phyloP scores from a whole-genome alignment of 305 asterid species.

The Fraxinus floribunda region DNA sequence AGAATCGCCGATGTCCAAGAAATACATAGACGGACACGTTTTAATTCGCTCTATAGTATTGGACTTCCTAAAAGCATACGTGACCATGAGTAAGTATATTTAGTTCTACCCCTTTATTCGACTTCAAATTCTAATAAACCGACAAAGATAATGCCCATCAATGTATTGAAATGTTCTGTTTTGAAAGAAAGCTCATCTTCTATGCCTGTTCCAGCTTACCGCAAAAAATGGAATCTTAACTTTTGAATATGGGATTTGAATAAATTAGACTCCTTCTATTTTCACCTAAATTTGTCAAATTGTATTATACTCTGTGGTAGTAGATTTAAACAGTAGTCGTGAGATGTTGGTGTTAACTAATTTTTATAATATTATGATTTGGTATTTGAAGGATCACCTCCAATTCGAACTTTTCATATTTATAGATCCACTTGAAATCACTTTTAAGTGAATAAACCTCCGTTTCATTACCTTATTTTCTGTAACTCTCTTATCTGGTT shows the following conservation, averaged over 20 bases:
- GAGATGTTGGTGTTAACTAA: neutral
- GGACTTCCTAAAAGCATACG: conserved; percentile 73
- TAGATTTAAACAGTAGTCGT: neutral
- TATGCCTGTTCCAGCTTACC: neutral
- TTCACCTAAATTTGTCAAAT: neutral
- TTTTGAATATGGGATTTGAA: neutral
- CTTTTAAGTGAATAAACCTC: neutral
- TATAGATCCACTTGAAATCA: neutral
- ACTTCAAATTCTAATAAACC: neutral
- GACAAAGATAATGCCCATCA: neutral
- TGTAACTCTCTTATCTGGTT: conserved; percentile 23
- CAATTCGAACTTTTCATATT: neutral
- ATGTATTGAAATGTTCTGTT: neutral
- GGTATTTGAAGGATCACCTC: neutral
- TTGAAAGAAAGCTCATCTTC: neutral
- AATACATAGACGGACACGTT: conserved; percentile 78
- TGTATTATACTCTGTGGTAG: neutral
- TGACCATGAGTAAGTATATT: conserved; percentile 79
- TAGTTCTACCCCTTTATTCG: neutral
- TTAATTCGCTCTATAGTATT: conserved; percentile 44
- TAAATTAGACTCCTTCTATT: neutral
- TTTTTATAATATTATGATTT: neutral
- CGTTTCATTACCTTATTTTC: neutral
- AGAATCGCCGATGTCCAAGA: conserved; percentile 86
- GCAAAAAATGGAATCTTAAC: neutral